Conservation (phyloP, 441 rosid species). For the Populus trichocarpa region DNA sequence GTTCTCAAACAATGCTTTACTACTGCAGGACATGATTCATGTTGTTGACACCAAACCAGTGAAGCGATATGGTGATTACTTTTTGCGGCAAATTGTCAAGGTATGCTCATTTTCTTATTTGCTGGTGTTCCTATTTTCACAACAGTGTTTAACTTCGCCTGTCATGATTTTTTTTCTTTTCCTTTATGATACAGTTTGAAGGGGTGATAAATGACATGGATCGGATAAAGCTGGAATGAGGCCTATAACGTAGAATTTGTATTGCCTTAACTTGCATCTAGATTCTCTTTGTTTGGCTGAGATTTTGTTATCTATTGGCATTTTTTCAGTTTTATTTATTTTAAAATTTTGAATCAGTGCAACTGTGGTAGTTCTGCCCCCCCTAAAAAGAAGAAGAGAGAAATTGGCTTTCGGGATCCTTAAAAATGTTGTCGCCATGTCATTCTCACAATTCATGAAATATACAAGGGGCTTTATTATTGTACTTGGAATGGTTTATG, state of each 20-base stretch:
- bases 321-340: not conserved
- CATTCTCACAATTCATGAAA: not conserved
- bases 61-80: constrained; percentile 70
- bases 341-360: constrained; percentile 9
- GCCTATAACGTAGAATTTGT: not conserved
- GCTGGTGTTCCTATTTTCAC: not conserved
- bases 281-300: constrained; percentile 11
- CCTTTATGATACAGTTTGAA: constrained; percentile 58
- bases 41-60: constrained; percentile 71
- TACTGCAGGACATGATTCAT: constrained; percentile 71
- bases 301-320: constrained; percentile 20
- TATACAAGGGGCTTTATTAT: not conserved
- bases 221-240: constrained; percentile 68
- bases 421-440: not conserved
- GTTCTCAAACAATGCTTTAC: not conserved
- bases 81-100: constrained; percentile 74
- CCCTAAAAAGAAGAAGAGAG: not conserved
- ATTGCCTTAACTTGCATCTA: not conserved
- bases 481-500: not conserved
- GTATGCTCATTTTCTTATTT: constrained; percentile 20
- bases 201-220: constrained; percentile 80
- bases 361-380: not conserved
- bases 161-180: not conserved
- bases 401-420: not conserved
- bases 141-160: not conserved